phyloP scores from a whole-genome alignment of 345 rosid genomes.

The Eucalyptus polyanthemos region DNA sequence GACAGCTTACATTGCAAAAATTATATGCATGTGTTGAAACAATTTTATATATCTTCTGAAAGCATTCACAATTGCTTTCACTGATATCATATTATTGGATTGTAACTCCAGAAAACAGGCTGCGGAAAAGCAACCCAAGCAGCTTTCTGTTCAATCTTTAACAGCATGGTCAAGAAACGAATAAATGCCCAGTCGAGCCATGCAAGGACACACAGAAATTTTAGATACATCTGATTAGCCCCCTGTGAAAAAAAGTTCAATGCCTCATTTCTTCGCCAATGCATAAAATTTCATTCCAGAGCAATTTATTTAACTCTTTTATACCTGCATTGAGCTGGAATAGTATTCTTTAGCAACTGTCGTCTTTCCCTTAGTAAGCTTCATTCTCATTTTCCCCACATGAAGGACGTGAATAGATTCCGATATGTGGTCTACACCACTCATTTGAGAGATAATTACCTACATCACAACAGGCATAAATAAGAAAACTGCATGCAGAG shows the following conservation, averaged over 20 bases:
- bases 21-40: background rate
- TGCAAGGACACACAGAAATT: background rate
- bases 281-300: background rate
- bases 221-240: background rate
- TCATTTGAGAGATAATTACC: conserved; percentile 81
- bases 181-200: background rate
- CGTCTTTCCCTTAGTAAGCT: conserved; percentile 68
- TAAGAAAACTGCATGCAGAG: background rate
- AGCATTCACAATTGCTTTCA: background rate
- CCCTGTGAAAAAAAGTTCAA: background rate
- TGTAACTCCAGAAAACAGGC: background rate
- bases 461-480: background rate
- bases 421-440: conserved; percentile 52
- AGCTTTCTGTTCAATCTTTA: background rate
- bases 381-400: conserved; percentile 96
- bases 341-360: conserved; percentile 80
- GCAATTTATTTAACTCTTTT: background rate
- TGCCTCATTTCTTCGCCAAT: no score
- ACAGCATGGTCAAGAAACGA: background rate
- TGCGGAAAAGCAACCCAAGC: background rate
- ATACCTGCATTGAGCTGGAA: conserved; percentile 82
- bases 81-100: background rate
- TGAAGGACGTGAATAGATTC: conserved; percentile 83
- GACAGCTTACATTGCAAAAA: background rate
- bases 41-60: background rate